A percentile compares a stretch with the other conserved stretches of the same genome.
Conservation (phyloP, 2,329 filamentous ascomycete species). For the Fonsecaea erecta region DNA sequence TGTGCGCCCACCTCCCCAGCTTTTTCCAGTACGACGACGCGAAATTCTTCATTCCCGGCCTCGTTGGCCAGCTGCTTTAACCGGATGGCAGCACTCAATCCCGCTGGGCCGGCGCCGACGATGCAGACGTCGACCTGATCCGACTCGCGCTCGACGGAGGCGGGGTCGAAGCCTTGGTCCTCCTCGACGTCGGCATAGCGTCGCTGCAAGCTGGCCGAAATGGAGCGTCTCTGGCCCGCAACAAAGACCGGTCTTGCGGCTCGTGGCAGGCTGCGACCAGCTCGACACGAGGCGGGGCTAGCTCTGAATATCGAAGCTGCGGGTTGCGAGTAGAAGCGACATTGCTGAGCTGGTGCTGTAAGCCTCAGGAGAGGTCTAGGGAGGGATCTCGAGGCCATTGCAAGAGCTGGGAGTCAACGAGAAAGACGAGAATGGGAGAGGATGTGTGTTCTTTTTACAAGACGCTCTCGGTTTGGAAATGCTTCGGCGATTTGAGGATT, state of each 20-base stretch:
- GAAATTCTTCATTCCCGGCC: slow-evolving; percentile 92
- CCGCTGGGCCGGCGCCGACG: slow-evolving; percentile 88
- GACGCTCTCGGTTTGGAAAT: slow-evolving; percentile 5
- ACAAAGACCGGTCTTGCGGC: slow-evolving; percentile 33
- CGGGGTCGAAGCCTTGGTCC: slow-evolving; percentile 67
- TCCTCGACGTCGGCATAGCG: slow-evolving; percentile 51
- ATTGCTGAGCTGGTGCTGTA: slow-evolving; percentile 42
- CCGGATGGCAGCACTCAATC: slow-evolving; percentile 88
- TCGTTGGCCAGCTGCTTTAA: slow-evolving; percentile 95
- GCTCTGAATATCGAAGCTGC: slow-evolving; percentile 17
- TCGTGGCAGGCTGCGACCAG: slow-evolving; percentile 13
- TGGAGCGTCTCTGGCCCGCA: slow-evolving; percentile 46
- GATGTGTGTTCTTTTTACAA: slow-evolving; percentile 14
- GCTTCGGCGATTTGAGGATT: slow-evolving; percentile 17
- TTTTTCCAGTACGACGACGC: slow-evolving; percentile 91
- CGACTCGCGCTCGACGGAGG: slow-evolving; percentile 77
- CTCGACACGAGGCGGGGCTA: slow-evolving; percentile 24
- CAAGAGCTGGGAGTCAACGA: background rate
- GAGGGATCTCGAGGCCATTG: slow-evolving; percentile 50
- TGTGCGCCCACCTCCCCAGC: slow-evolving; percentile 93
- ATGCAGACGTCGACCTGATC: slow-evolving; percentile 97
- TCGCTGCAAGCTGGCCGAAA: slow-evolving; percentile 51
- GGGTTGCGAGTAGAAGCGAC: slow-evolving; percentile 38
- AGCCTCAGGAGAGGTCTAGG: slow-evolving; percentile 50
- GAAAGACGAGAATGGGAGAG: slow-evolving; percentile 1